A percentile compares a stretch with the other conserved stretches of the same genome.
Conservation (phyloP, 345 rosid genomes). For the Arabidopsis arenosa region DNA sequence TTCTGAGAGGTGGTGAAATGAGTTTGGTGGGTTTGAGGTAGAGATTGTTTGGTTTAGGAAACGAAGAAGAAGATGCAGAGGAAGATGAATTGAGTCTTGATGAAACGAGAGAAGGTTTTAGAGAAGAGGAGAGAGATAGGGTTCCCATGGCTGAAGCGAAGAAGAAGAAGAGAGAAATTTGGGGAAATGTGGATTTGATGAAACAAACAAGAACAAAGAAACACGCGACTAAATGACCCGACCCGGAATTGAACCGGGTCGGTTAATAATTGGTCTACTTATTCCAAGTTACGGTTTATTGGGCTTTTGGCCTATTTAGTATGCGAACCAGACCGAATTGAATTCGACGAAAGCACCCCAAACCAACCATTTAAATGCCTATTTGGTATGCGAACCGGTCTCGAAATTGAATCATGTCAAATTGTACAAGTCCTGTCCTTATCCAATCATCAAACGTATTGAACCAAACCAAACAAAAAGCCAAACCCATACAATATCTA, state of each 20-base stretch:
- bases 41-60: constrained; percentile 40
- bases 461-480: background rate
- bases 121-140: constrained; percentile 56
- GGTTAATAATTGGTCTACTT: background rate
- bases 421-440: no score
- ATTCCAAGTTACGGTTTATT: no score
- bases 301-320: constrained; percentile 10
- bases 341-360: background rate
- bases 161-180: constrained; percentile 21
- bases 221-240: constrained; percentile 29
- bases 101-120: constrained; percentile 46
- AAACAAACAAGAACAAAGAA: constrained; percentile 14
- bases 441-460: background rate
- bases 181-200: constrained; percentile 33
- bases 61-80: constrained; percentile 30
- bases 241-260: constrained; percentile 14
- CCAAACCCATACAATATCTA: background rate
- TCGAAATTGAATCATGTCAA: background rate
- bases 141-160: constrained; percentile 52
- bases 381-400: no score
- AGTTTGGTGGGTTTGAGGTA: constrained; percentile 42
- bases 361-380: background rate
- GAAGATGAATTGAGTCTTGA: constrained; percentile 43
- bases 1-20: constrained; percentile 42
- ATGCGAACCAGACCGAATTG: background rate